A percentile compares a stretch with the other conserved stretches of the same genome.
phyloP scores from a whole-genome alignment of 2,329 filamentous ascomycete species.

The Endoconidiophora laricicola region DNA sequence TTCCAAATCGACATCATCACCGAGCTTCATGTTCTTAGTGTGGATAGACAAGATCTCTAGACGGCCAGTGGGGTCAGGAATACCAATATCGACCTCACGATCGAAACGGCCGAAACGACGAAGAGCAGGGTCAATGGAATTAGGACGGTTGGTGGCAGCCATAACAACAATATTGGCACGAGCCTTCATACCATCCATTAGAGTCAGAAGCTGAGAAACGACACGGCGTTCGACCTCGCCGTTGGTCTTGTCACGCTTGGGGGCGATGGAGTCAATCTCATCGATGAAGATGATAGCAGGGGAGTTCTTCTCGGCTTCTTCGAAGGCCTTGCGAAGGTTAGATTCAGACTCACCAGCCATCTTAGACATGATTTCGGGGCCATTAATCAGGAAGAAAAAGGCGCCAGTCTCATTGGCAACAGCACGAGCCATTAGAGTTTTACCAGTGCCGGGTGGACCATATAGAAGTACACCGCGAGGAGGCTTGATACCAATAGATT shows the following conservation, averaged over 20 bases:
- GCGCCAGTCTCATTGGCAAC: constrained; percentile 98
- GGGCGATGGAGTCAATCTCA: constrained; percentile 97
- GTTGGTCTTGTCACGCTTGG: constrained; percentile 99
- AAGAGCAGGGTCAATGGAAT: constrained; percentile 94
- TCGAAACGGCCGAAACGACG: constrained; percentile 98
- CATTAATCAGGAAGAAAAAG: constrained; percentile 99
- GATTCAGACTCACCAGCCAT: constrained; percentile 99
- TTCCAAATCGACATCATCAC: constrained; percentile 89
- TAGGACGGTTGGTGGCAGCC: constrained; percentile 96
- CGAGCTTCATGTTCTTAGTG: constrained; percentile 99
- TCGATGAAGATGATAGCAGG: constrained; percentile 99
- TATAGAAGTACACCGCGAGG: constrained; percentile 94
- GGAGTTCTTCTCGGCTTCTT: constrained; percentile 98
- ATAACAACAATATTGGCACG: constrained; percentile 97
- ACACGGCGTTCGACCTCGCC: constrained; percentile 97
- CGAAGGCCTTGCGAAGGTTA: constrained; percentile 96
- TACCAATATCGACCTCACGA: constrained; percentile 95
- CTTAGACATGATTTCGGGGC: constrained; percentile 99
- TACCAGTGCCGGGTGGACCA: constrained; percentile 95
- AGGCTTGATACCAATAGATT: constrained; percentile 99
- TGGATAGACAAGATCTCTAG: constrained; percentile 98
- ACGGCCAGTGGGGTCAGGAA: constrained; percentile 93
- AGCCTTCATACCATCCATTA: constrained; percentile 99
- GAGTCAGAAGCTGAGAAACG: constrained; percentile 86
- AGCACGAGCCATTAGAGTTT: constrained; percentile 96